Percentiles rank a stretch among this genome's conserved stretches.
Conservation (phyloP, 805 yeast species). For the Pichia gijzeniarum region DNA sequence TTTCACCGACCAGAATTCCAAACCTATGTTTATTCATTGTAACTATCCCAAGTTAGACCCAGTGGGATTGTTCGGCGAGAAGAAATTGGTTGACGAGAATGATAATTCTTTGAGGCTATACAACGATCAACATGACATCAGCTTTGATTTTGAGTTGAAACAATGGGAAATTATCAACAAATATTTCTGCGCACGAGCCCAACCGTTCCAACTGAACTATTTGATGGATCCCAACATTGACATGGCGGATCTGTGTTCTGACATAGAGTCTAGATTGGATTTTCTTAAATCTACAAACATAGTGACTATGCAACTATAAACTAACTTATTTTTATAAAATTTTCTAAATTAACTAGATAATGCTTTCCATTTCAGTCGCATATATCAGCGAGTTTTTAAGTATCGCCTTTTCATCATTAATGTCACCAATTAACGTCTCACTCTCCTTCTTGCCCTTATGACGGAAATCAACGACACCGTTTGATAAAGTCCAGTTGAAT, state of each 20-base stretch:
- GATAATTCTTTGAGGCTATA: conserved; percentile 25
- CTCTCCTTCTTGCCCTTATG: conserved; percentile 19
- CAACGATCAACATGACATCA: conserved; percentile 25
- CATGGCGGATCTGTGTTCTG: conserved; percentile 18
- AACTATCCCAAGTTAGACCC: conserved; percentile 53
- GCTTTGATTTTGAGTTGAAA: conserved; percentile 51
- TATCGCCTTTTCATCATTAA: conserved; percentile 39
- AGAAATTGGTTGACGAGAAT: conserved; percentile 25
- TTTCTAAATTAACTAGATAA: too few relatives aligned
- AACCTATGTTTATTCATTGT: conserved; percentile 42
- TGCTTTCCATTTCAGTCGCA: conserved; percentile 89
- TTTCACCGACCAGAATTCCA: conserved; percentile 22
- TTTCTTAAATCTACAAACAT: conserved; percentile 4
- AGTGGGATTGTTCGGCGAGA: conserved; percentile 29
- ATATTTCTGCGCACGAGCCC: conserved; percentile 24
- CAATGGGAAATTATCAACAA: conserved; percentile 52
- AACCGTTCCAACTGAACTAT: conserved; percentile 23
- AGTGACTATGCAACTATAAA: too few relatives aligned
- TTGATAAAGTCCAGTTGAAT: conserved; percentile 51
- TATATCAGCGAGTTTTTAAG: conserved; percentile 74
- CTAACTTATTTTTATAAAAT: too few relatives aligned
- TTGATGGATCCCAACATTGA: conserved; percentile 18
- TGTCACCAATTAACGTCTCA: conserved; percentile 11
- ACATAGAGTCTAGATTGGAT: conserved; percentile 2
- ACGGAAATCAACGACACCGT: conserved; percentile 45